Conservation (phyloP, 2,329 filamentous ascomycete genomes). For the Dactylellina sp. region DNA sequence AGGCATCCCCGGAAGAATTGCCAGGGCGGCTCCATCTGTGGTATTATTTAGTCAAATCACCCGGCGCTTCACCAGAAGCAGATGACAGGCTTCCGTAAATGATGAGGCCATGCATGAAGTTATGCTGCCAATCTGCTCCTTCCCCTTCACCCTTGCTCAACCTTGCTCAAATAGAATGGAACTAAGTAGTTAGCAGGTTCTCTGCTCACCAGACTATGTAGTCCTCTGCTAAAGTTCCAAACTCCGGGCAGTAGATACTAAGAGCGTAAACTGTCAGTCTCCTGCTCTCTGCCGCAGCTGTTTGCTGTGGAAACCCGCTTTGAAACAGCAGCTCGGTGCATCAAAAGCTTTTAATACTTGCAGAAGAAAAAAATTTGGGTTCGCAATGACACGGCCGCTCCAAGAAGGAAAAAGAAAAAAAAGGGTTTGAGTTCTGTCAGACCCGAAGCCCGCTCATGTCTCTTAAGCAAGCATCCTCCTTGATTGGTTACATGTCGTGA, state of each 20-base stretch:
- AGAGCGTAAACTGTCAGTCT: too few species aligned
- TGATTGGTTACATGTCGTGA: conserved; percentile 33
- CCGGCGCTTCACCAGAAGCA: conserved; percentile 26
- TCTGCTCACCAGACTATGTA: background rate
- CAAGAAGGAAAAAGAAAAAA: conserved; percentile 16
- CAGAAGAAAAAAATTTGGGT: conserved; percentile 22
- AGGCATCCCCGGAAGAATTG: conserved; percentile 29
- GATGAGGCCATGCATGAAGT: background rate
- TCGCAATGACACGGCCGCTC: conserved; percentile 10
- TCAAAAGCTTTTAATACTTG: conserved; percentile 37
- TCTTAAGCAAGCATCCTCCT: conserved; percentile 3
- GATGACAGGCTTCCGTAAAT: background rate
- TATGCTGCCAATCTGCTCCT: too few species aligned
- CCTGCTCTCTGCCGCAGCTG: too few species aligned
- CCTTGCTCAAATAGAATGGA: too few species aligned
- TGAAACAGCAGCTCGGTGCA: conserved; percentile 45
- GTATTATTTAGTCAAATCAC: conserved; percentile 1
- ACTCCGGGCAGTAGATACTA: too few species aligned
- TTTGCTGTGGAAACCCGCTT: background rate
- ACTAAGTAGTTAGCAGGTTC: too few species aligned
- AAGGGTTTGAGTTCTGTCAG: conserved; percentile 10
- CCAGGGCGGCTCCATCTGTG: conserved; percentile 8
- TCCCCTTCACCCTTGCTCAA: too few species aligned
- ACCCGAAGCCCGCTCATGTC: conserved; percentile 36
- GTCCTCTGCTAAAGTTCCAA: too few species aligned